phyloP scores from a whole-genome alignment of 2,329 filamentous ascomycete species.

The Aureobasidium sp. region DNA sequence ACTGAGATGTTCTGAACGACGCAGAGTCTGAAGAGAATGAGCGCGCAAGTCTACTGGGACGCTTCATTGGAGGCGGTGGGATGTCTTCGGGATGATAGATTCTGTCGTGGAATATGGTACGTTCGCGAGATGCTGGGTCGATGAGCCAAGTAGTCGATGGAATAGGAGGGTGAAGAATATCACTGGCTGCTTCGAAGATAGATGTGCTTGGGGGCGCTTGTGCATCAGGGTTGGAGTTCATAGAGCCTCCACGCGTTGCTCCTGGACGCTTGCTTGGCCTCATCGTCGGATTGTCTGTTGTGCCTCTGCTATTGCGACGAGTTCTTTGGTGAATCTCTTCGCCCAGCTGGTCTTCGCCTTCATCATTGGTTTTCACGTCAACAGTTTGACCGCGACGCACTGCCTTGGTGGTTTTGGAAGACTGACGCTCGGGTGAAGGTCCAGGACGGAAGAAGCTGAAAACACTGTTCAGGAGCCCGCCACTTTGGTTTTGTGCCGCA shows the following conservation, averaged over 20 bases:
- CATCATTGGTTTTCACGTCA: not conserved
- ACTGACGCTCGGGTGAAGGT: constrained; percentile 43
- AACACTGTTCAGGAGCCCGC: constrained; percentile 45
- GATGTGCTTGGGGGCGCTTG: constrained; percentile 77
- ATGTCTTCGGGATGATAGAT: constrained; percentile 93
- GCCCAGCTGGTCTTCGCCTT: not conserved
- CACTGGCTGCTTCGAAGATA: constrained; percentile 90
- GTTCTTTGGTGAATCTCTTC: not conserved
- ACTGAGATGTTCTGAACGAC: constrained; percentile 19
- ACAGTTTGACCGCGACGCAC: constrained; percentile 64
- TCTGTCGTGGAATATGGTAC: constrained; percentile 94
- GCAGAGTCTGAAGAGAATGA: constrained; percentile 34
- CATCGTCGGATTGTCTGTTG: constrained; percentile 18
- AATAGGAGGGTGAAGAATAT: constrained; percentile 83
- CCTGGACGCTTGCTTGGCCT: constrained; percentile 35
- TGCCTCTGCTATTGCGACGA: constrained; percentile 15
- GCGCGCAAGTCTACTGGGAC: constrained; percentile 25
- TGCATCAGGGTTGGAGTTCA: constrained; percentile 36
- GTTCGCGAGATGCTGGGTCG: constrained; percentile 71
- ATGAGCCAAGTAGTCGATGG: constrained; percentile 75
- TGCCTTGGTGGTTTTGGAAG: constrained; percentile 28
- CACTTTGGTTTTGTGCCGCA: not conserved
- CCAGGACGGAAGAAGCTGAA: constrained; percentile 67
- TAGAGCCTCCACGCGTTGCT: constrained; percentile 45
- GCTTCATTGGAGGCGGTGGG: constrained; percentile 62